Percentiles rank a stretch among this genome's conserved stretches.
phyloP scores from a whole-genome alignment of 768 basidiomycete genomes.

The Tephrocybe sp. region DNA sequence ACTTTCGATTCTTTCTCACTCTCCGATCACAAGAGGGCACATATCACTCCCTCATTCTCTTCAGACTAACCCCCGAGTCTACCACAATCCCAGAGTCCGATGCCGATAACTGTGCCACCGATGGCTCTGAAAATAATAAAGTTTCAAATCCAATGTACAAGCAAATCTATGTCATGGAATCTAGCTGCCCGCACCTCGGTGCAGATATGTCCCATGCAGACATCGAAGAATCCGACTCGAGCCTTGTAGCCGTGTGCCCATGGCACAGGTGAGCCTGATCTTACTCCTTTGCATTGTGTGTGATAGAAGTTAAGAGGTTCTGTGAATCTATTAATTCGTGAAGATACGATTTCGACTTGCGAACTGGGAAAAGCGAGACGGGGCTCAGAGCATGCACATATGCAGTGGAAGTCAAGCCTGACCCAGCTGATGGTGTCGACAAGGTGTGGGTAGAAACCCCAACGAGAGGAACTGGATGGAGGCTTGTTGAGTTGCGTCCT shows the following conservation, averaged over 20 bases:
- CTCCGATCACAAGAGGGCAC: slow-evolving; percentile 55
- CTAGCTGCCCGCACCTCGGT: slow-evolving; percentile 76
- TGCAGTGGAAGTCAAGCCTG: slow-evolving; percentile 45
- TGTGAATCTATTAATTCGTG: not conserved
- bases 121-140: not conserved
- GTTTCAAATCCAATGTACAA: slow-evolving; percentile 17
- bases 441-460: slow-evolving; percentile 63
- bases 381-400: slow-evolving; percentile 71
- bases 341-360: slow-evolving; percentile 74
- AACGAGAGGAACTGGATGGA: slow-evolving; percentile 49
- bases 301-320: not conserved
- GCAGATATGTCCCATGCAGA: slow-evolving; percentile 80
- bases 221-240: slow-evolving; percentile 64
- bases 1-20: slow-evolving; percentile 59
- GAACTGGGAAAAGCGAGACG: slow-evolving; percentile 66
- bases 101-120: not conserved
- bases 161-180: slow-evolving; percentile 78
- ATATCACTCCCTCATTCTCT: slow-evolving; percentile 64
- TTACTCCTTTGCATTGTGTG: not conserved
- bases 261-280: slow-evolving; percentile 57
- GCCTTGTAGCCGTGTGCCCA: slow-evolving; percentile 66
- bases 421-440: slow-evolving; percentile 34
- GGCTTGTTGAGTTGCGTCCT: slow-evolving; percentile 63
- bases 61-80: slow-evolving; percentile 46
- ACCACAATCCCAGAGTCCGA: slow-evolving; percentile 5